Percentiles rank a stretch among this genome's conserved stretches.
Conservation (phyloP, 345 rosid species). For the Salix arbutifolia region DNA sequence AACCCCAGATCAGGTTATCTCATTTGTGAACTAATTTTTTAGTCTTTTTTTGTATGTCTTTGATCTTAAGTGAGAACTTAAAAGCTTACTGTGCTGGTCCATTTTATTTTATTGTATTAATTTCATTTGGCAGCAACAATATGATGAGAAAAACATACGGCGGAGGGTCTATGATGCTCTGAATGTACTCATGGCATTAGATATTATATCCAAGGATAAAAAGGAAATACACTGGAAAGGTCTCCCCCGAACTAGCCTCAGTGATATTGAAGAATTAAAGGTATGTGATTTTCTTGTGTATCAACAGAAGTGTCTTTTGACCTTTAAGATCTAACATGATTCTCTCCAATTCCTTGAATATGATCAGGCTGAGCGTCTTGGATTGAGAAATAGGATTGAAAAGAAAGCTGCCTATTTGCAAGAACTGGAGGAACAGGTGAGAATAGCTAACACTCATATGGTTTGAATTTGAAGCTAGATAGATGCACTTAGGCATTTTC, state of each 20-base stretch:
- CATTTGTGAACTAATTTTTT: background rate
- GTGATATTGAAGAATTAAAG: conserved; percentile 94
- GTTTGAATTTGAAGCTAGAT: conserved; percentile 10
- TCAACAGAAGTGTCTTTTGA: conserved; percentile 6
- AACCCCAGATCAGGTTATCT: conserved; percentile 84
- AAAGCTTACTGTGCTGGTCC: background rate
- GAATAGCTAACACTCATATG: conserved; percentile 12
- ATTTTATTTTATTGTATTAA: conserved; percentile 1
- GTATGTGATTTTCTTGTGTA: conserved; percentile 31
- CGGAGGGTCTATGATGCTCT: conserved; percentile 98
- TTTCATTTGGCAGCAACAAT: conserved; percentile 66
- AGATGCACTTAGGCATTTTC: background rate
- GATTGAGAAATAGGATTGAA: conserved; percentile 69
- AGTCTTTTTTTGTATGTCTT: background rate
- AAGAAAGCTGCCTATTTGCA: conserved; percentile 84
- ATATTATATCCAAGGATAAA: conserved; percentile 94
- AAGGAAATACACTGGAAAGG: conserved; percentile 99
- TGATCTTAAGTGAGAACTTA: conserved; percentile 4
- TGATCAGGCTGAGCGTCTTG: conserved; percentile 62
- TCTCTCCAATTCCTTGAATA: conserved; percentile 15
- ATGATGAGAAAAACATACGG: conserved; percentile 96
- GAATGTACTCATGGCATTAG: conserved; percentile 99
- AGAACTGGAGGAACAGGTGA: conserved; percentile 96
- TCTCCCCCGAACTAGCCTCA: conserved; percentile 87
- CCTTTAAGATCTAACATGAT: conserved; percentile 16